Evolutionary conservation across 371 early-diverging fungal genomes (phyloP).

Genomic region (Saksenaea vasiformis): DNA sequence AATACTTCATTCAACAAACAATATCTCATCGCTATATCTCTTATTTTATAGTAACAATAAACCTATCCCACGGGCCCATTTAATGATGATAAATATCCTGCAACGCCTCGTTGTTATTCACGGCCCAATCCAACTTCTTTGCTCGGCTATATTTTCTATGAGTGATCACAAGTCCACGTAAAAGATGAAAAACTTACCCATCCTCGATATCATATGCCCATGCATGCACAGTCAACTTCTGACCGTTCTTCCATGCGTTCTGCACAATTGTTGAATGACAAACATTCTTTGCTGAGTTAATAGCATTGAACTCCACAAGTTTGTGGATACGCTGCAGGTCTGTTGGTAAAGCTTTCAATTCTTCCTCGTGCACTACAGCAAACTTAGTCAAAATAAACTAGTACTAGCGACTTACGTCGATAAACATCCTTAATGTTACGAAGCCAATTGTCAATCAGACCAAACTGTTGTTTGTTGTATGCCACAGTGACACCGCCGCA

Average conservation of each 20-base stretch:
- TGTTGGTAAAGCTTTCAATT: slow-evolving; percentile 48
- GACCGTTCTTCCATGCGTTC: slow-evolving; percentile 82
- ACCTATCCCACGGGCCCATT: too few relatives aligned
- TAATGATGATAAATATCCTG: slow-evolving; percentile 12
- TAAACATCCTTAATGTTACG: slow-evolving; percentile 78
- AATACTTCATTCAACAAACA: too few relatives aligned
- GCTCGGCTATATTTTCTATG: slow-evolving; percentile 5
- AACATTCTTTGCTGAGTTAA: slow-evolving; percentile 74
- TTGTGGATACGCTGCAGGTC: slow-evolving; percentile 46
- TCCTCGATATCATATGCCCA: slow-evolving; percentile 80
- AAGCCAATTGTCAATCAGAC: slow-evolving; percentile 88
- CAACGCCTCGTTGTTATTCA: slow-evolving; percentile 9
- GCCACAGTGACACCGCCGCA: slow-evolving; percentile 89
- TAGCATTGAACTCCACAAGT: slow-evolving; percentile 77
- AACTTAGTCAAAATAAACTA: not conserved
- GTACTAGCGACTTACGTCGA: slow-evolving; percentile 35
- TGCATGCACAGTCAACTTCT: slow-evolving; percentile 79
- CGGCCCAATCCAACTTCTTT: slow-evolving; percentile 16
- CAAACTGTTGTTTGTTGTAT: slow-evolving; percentile 63
- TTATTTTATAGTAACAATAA: too few relatives aligned
- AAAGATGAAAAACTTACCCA: slow-evolving; percentile 37
- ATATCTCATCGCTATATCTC: too few relatives aligned
- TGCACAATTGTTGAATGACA: slow-evolving; percentile 76
- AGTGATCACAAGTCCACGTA: not conserved
- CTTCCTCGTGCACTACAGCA: slow-evolving; percentile 41